phyloP scores from a whole-genome alignment of 2,329 filamentous ascomycete species.

The Aspergillus vadensis region DNA sequence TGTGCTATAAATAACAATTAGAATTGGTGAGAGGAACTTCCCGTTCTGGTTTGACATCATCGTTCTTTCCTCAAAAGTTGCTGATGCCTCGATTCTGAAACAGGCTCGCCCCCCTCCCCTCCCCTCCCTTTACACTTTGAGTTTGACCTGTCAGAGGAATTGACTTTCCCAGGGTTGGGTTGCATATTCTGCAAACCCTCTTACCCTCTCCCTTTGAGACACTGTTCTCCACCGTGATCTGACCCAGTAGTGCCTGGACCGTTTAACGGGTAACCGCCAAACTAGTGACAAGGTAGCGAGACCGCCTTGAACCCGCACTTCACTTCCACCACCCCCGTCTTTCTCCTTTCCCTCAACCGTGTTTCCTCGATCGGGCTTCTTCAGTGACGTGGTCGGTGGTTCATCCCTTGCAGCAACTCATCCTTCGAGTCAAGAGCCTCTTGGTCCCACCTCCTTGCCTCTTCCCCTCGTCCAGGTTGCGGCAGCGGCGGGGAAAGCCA shows the following conservation, averaged over 20 bases:
- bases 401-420: neutral
- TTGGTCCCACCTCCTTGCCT: neutral
- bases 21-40: too few relatives aligned
- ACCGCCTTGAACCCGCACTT: neutral
- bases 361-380: neutral
- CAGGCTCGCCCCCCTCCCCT: neutral
- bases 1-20: too few relatives aligned
- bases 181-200: neutral
- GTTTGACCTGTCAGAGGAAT: neutral
- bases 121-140: neutral
- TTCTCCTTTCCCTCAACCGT: neutral
- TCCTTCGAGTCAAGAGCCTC: neutral
- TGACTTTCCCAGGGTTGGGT: neutral
- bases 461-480: neutral
- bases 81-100: neutral
- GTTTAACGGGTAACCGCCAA: neutral
- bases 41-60: too few relatives aligned
- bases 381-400: neutral
- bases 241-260: neutral
- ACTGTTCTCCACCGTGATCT: neutral
- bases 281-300: neutral
- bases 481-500: conserved; percentile 4
- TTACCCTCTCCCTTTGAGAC: too few relatives aligned
- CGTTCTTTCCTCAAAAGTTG: too few relatives aligned
- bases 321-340: neutral